phyloP scores from a whole-genome alignment of 1,139 yeast genomes.

The Pichia sp. region DNA sequence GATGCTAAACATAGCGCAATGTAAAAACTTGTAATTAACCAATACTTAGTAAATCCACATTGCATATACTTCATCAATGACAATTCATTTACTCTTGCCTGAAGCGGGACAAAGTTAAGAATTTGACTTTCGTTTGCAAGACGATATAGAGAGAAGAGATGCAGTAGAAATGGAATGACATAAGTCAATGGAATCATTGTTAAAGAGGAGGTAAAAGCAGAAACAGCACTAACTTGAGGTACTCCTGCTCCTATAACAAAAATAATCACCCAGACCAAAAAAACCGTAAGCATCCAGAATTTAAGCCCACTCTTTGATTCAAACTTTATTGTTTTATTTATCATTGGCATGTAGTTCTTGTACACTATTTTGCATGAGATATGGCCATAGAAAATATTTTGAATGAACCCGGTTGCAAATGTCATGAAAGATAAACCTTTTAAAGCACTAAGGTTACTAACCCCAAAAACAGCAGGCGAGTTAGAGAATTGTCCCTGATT shows the following conservation, averaged over 20 bases:
- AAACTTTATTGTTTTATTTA: slow-evolving; percentile 35
- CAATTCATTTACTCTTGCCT: neutral
- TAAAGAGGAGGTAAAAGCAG: slow-evolving; percentile 50
- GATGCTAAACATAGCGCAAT: slow-evolving; percentile 32
- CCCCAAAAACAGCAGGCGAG: slow-evolving; percentile 43
- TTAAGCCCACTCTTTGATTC: slow-evolving; percentile 34
- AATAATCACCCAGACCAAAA: slow-evolving; percentile 40
- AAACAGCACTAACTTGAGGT: slow-evolving; percentile 47
- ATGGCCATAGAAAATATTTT: slow-evolving; percentile 43
- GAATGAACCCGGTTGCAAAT: slow-evolving; percentile 38
- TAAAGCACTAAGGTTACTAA: slow-evolving; percentile 35
- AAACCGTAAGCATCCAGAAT: slow-evolving; percentile 36
- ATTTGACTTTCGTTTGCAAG: slow-evolving; percentile 10
- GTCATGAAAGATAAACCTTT: slow-evolving; percentile 38
- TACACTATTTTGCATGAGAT: slow-evolving; percentile 42
- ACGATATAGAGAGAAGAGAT: slow-evolving; percentile 15
- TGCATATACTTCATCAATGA: neutral
- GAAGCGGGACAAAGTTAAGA: slow-evolving; percentile 12
- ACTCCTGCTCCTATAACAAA: slow-evolving; percentile 49
- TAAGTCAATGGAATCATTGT: slow-evolving; percentile 45
- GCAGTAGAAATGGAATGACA: slow-evolving; percentile 41
- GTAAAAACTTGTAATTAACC: slow-evolving; percentile 23
- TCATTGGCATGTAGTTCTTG: slow-evolving; percentile 36
- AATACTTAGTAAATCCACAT: slow-evolving; percentile 12
- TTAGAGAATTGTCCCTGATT: slow-evolving; percentile 43